phyloP scores from a whole-genome alignment of 164 flowering plant genomes.

The Berberis thunbergii region DNA sequence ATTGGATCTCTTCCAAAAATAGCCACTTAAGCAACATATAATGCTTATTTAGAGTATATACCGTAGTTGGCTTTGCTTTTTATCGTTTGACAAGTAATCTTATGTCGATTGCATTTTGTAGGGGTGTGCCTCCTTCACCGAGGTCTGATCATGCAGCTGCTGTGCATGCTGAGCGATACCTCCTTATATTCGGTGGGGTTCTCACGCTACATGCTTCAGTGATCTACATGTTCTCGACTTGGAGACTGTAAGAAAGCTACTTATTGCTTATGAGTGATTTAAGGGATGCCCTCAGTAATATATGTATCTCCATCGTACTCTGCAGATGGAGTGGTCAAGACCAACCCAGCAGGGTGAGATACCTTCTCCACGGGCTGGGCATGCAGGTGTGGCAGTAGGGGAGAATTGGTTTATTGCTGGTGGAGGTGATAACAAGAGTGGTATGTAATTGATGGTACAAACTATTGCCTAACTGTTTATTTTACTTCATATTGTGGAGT shows the following conservation, averaged over 20 bases:
- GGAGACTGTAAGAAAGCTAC: slow-evolving; percentile 61
- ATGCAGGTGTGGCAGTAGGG: slow-evolving; percentile 90
- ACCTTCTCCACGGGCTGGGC: slow-evolving; percentile 96
- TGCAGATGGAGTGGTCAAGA: slow-evolving; percentile 98
- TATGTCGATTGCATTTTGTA: too few species aligned
- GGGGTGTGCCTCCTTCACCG: too few species aligned
- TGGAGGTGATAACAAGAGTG: slow-evolving; percentile 93
- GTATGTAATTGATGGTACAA: slow-evolving; percentile 27
- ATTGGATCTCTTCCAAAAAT: too few species aligned
- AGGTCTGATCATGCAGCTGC: slow-evolving; percentile 99
- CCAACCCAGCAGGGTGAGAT: slow-evolving; percentile 86
- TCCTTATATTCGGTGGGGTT: slow-evolving; percentile 99
- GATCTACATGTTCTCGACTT: slow-evolving; percentile 97
- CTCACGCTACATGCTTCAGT: slow-evolving; percentile 97
- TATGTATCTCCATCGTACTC: not conserved
- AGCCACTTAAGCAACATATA: too few species aligned
- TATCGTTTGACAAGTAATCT: too few species aligned
- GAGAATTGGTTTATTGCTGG: slow-evolving; percentile 99
- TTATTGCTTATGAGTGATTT: not conserved
- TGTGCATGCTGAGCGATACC: slow-evolving; percentile 92
- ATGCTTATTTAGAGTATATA: too few species aligned
- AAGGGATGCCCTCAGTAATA: not conserved
- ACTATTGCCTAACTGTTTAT: not conserved
- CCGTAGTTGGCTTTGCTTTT: too few species aligned
- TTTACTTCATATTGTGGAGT: not conserved